phyloP scores from a whole-genome alignment of 345 rosid species.

The Corchorus capsularis region DNA sequence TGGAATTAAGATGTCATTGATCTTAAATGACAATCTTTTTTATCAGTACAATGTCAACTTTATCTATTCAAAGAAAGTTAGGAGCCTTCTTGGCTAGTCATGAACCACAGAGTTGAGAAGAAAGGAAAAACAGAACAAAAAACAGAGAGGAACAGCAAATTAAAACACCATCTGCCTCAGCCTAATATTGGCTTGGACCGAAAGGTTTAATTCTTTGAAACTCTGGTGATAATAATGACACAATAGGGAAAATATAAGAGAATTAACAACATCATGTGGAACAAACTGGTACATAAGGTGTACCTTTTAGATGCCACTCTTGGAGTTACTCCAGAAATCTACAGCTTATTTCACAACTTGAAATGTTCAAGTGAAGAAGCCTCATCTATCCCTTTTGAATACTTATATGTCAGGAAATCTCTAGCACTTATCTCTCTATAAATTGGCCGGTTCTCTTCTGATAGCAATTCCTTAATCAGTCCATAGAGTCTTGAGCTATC shows the following conservation, averaged over 20 bases:
- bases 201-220: too few relatives aligned
- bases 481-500: conserved; percentile 21
- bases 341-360: conserved; percentile 11
- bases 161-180: too few relatives aligned
- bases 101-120: background rate
- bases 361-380: conserved; percentile 17
- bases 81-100: background rate
- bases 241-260: background rate
- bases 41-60: background rate
- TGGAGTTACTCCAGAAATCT: background rate
- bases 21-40: background rate
- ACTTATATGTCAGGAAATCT: conserved; percentile 16
- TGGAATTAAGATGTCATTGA: background rate
- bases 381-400: conserved; percentile 26
- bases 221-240: background rate
- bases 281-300: background rate
- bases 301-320: background rate
- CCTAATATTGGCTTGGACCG: too few relatives aligned
- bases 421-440: conserved; percentile 26
- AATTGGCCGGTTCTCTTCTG: conserved; percentile 32
- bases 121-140: background rate
- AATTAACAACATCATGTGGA: background rate
- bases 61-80: background rate
- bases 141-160: background rate
- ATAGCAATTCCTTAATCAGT: conserved; percentile 34